Evolutionary conservation across 176 grass and related monocot species (phyloP).

Genomic region (Aegilops longissima): DNA sequence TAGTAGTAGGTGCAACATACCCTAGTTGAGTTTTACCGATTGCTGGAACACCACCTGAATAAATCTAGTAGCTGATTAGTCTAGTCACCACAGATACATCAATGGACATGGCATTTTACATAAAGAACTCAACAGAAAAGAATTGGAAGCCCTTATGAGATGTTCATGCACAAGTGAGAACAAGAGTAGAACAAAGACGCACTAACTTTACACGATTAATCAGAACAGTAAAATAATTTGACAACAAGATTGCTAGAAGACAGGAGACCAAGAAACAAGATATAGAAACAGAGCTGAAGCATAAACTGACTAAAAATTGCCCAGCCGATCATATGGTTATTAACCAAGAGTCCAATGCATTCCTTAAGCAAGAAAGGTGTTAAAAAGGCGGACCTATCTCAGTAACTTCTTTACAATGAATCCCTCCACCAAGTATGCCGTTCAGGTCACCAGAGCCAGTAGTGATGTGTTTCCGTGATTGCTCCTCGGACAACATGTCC

Average conservation of each 20-base stretch:
- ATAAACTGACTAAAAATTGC: neutral
- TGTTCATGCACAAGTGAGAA: neutral
- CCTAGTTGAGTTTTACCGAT: too few species aligned
- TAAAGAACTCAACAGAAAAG: neutral
- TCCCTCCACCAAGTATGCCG: slow-evolving; percentile 87
- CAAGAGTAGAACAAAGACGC: neutral
- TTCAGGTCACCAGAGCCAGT: slow-evolving; percentile 75
- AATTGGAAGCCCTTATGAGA: neutral
- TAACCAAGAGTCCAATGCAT: neutral
- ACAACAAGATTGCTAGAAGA: neutral
- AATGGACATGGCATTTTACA: neutral
- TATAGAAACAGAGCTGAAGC: neutral
- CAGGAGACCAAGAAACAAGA: slow-evolving; percentile 9
- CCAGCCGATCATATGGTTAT: neutral
- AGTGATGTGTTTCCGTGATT: slow-evolving; percentile 77
- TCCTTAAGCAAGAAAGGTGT: neutral
- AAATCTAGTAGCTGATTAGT: slow-evolving; percentile 29
- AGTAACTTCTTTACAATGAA: slow-evolving; percentile 93
- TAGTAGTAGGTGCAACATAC: too few species aligned
- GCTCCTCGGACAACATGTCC: slow-evolving; percentile 93
- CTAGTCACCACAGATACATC: slow-evolving; percentile 23
- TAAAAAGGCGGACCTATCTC: slow-evolving; percentile 41
- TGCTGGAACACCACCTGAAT: too few species aligned
- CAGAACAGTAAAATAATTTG: neutral
- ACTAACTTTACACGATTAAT: neutral